phyloP scores from a whole-genome alignment of 495 filamentous ascomycete species.

The Zalerion maritima region DNA sequence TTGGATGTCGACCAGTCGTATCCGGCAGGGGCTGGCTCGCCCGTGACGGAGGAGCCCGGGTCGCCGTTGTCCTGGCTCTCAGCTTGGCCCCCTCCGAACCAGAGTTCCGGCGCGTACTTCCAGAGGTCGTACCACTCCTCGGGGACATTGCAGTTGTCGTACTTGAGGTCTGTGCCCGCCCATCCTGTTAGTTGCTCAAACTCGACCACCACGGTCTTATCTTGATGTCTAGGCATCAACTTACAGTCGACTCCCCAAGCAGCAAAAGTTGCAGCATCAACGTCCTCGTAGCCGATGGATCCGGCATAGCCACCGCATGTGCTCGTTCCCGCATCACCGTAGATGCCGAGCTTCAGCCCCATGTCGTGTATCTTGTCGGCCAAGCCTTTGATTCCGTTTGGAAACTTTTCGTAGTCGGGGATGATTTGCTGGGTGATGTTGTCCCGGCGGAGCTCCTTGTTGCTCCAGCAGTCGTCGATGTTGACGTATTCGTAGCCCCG shows the following conservation, averaged over 20 bases:
- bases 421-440: conserved; percentile 33
- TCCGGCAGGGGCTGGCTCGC: conserved; percentile 9
- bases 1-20: conserved; percentile 41
- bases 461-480: conserved; percentile 51
- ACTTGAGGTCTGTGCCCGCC: conserved; percentile 41
- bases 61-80: conserved; percentile 13
- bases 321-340: conserved; percentile 42
- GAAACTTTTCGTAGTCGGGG: conserved; percentile 43
- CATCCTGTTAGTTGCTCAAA: conserved; percentile 7
- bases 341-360: conserved; percentile 53
- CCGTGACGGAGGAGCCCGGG: no score
- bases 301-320: conserved; percentile 54
- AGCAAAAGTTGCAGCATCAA: conserved; percentile 47
- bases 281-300: conserved; percentile 42
- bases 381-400: conserved; percentile 44
- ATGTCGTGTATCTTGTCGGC: conserved; percentile 42
- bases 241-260: conserved; percentile 52
- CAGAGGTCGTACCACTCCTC: conserved; percentile 27
- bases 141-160: conserved; percentile 54
- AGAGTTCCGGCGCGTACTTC: conserved; percentile 4
- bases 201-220: not conserved
- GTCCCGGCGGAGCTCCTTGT: conserved; percentile 30
- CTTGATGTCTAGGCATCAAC: conserved; percentile 5
- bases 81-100: conserved; percentile 26
- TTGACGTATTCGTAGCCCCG: conserved; percentile 56